Base-by-base conservation (phyloP, 1,284 basidiomycete genomes). In the Ceratobasidium sp. region DNA sequence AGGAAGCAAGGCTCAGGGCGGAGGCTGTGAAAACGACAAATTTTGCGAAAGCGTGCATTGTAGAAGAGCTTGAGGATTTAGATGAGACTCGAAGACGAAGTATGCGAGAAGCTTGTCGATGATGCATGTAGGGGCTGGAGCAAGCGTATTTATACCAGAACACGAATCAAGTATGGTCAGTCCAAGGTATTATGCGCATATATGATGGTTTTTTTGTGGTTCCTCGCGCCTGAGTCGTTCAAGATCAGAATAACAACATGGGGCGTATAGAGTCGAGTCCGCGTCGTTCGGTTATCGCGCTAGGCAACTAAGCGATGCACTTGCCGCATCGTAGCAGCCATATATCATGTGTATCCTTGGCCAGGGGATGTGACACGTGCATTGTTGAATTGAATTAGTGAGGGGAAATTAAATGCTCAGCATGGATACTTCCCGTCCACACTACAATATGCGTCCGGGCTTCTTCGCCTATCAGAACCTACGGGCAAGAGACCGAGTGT, bases 11-110 rank as follows among this genome's bases (percentile, higher is more conserved):
- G 34, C 64, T 52, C 36, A 69, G 52, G 28, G 65, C 53, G 30
- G 65, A 70, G 28, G 43, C 65, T 39, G 41, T 14, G 48, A 70
- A 39, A n/a, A 58, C 41, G 26, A 55, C 32, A 43, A 58, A 39
- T 30, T 70, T 70, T 46, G 64, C 39, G 55, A 70, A 70, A 32
- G 65, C 41, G 53, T 46, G 41, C 55, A 58, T 57, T 34, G 18
- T 62, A 23, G 39, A 6, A 28, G 60, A 3, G 18, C 10, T 8
- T 16, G 4, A 32, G 23, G 18, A 28, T 16, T 23, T 53, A 36
- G 32, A 26, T 26, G 52, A 45, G 39, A 21, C n/a, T 1, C n/a
- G 12, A 14, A 18, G n/a, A 32, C 23, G 41, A 21, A 5, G 23
- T 59, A 39, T 30, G 45, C 12, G 21, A 57, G 23, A 57, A n/a